phyloP scores from a whole-genome alignment of 1,284 basidiomycete genomes.

The Phlebopus sp. region DNA sequence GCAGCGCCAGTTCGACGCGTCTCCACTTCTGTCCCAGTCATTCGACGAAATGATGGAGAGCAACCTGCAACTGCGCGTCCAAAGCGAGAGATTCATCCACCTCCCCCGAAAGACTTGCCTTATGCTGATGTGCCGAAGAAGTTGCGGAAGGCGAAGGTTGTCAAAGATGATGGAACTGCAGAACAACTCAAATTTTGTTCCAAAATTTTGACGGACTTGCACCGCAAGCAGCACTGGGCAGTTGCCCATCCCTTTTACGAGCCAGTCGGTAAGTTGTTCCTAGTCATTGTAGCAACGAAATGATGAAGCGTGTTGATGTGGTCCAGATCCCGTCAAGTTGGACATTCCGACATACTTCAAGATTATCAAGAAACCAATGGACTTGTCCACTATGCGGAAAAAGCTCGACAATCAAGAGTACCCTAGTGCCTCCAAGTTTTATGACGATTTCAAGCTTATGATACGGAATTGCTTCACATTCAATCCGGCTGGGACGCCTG shows the following conservation, averaged over 20 bases:
- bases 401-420: slow-evolving; percentile 83
- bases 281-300: not conserved
- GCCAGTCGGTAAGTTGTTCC: slow-evolving; percentile 72
- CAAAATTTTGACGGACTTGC: slow-evolving; percentile 75
- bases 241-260: slow-evolving; percentile 89
- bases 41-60: slow-evolving; percentile 66
- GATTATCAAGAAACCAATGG: slow-evolving; percentile 94
- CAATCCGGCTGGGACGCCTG: slow-evolving; percentile 87
- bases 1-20: slow-evolving; percentile 51
- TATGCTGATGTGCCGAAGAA: slow-evolving; percentile 79
- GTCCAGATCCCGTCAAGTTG: slow-evolving; percentile 70
- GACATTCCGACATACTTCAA: slow-evolving; percentile 85
- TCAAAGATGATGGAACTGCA: slow-evolving; percentile 66
- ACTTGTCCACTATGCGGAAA: slow-evolving; percentile 82
- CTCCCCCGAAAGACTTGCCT: slow-evolving; percentile 87
- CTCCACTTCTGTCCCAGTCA: slow-evolving; percentile 76
- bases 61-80: slow-evolving; percentile 69
- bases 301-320: slow-evolving; percentile 4
- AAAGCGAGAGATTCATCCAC: slow-evolving; percentile 96
- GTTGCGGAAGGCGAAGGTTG: slow-evolving; percentile 56
- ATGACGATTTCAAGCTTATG: slow-evolving; percentile 91
- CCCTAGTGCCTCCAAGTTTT: slow-evolving; percentile 72
- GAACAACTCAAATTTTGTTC: slow-evolving; percentile 87
- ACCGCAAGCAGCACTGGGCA: slow-evolving; percentile 75
- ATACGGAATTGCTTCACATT: slow-evolving; percentile 91